A percentile compares a stretch with the other conserved stretches of the same genome.
Conservation (phyloP, 108 stramenopile genomes). For the Mayamaea pseudoterrestris region DNA sequence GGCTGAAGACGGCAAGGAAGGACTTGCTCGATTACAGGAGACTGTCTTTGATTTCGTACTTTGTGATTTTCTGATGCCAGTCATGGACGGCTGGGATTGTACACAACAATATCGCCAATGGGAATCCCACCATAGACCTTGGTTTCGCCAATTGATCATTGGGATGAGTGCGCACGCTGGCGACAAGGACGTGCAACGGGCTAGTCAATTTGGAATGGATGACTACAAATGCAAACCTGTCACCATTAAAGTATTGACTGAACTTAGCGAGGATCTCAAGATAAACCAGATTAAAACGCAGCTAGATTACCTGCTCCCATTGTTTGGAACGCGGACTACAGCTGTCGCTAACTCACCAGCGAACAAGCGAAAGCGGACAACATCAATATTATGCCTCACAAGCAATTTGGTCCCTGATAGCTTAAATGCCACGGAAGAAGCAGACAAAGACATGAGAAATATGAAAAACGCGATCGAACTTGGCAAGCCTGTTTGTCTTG, state of each 20-base stretch:
- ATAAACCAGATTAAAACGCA: not conserved
- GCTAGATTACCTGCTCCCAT: too few species aligned
- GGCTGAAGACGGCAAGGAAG: slow-evolving; percentile 65
- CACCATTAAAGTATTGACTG: slow-evolving; percentile 38
- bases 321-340: too few species aligned
- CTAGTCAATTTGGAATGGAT: slow-evolving; percentile 54
- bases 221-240: slow-evolving; percentile 47
- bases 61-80: slow-evolving; percentile 79
- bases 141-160: slow-evolving; percentile 38
- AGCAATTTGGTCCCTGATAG: slow-evolving; percentile 9
- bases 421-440: not conserved
- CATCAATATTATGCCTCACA: too few species aligned
- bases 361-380: too few species aligned
- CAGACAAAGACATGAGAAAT: too few species aligned
- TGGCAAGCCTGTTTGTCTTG: slow-evolving; percentile 10
- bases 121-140: slow-evolving; percentile 34
- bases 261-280: slow-evolving; percentile 11
- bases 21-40: slow-evolving; percentile 31
- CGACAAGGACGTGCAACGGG: slow-evolving; percentile 35
- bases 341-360: too few species aligned
- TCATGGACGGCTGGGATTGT: slow-evolving; percentile 73
- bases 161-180: slow-evolving; percentile 59
- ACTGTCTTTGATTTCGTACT: slow-evolving; percentile 48
- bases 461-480: too few species aligned
- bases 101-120: slow-evolving; percentile 53